Evolutionary conservation across 805 yeast genomes (phyloP).

Genomic region (Kuraishia capsulata): DNA sequence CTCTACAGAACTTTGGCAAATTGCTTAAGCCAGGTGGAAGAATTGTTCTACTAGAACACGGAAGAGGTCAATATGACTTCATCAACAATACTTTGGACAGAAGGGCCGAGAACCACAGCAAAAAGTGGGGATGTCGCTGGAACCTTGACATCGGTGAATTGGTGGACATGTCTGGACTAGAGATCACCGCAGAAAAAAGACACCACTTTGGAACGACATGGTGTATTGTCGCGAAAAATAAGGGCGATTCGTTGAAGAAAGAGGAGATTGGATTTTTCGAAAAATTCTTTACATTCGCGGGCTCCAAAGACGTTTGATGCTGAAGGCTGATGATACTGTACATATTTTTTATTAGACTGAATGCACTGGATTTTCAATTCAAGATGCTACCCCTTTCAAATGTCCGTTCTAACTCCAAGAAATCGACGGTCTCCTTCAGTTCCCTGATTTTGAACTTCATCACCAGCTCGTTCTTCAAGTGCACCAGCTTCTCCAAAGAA

Average conservation of each 20-base stretch:
- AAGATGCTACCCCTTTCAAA: not conserved
- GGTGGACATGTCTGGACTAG: constrained; percentile 75
- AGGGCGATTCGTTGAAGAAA: constrained; percentile 48
- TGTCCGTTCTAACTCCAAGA: not conserved
- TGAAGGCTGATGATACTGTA: not conserved
- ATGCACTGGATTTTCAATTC: no score
- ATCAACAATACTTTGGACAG: constrained; percentile 76
- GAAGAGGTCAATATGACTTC: constrained; percentile 72
- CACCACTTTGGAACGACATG: constrained; percentile 91
- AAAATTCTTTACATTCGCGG: constrained; percentile 27
- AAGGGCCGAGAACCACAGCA: constrained; percentile 74
- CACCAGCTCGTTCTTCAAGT: not conserved
- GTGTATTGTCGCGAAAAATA: constrained; percentile 68
- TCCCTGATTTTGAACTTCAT: not conserved
- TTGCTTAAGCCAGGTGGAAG: constrained; percentile 86
- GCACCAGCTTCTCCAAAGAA: not conserved
- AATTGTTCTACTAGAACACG: constrained; percentile 84
- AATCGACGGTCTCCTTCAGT: not conserved
- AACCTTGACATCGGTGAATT: constrained; percentile 88
- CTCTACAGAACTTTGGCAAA: constrained; percentile 62
- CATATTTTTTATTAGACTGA: not conserved
- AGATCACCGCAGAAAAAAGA: constrained; percentile 69
- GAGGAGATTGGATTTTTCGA: constrained; percentile 41
- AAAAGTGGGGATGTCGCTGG: constrained; percentile 97
- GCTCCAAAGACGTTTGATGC: no score